Conservation (phyloP, 2,329 filamentous ascomycete species). For the Aspergillus eucalypticola region DNA sequence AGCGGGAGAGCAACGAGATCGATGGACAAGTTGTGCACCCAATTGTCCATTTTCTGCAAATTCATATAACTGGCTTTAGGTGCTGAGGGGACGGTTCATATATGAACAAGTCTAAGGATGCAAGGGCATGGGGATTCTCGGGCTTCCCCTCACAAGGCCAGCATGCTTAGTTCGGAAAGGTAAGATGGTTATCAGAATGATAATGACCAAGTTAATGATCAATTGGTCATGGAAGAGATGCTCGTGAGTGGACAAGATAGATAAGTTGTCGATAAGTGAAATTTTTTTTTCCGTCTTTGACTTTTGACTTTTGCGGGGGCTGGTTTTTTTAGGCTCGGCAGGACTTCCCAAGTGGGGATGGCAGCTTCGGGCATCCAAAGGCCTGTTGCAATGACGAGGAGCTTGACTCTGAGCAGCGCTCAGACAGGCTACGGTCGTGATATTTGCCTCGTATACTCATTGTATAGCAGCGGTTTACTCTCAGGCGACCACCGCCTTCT, state of each 20-base stretch:
- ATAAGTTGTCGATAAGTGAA: constrained; percentile 12
- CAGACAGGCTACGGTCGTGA: not conserved
- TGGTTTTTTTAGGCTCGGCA: constrained; percentile 27
- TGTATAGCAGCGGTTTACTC: not conserved
- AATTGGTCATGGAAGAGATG: constrained; percentile 6
- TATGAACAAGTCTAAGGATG: not conserved
- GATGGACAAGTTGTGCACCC: constrained; percentile 16
- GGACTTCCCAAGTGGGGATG: constrained; percentile 33
- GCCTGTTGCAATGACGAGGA: not conserved
- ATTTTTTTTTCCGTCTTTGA: constrained; percentile 24
- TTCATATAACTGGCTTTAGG: not conserved
- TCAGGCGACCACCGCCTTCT: not conserved
- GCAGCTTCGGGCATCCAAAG: not conserved
- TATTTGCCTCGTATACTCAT: not conserved
- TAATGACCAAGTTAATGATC: not conserved
- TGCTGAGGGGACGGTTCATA: constrained; percentile 4
- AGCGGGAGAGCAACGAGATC: constrained; percentile 24
- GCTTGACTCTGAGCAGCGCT: too few relatives aligned
- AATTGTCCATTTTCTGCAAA: constrained; percentile 30
- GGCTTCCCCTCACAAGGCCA: constrained; percentile 8
- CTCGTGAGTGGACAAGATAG: constrained; percentile 2
- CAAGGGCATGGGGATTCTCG: not conserved
- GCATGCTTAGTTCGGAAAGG: constrained; percentile 1
- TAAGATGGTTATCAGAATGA: not conserved
- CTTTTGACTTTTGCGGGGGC: constrained; percentile 21